These are phyloP conservation scores for Diaporthe eres DNA, from an alignment of 2,329 filamentous ascomycete genomes.

Conservation along the genomic window DNA sequence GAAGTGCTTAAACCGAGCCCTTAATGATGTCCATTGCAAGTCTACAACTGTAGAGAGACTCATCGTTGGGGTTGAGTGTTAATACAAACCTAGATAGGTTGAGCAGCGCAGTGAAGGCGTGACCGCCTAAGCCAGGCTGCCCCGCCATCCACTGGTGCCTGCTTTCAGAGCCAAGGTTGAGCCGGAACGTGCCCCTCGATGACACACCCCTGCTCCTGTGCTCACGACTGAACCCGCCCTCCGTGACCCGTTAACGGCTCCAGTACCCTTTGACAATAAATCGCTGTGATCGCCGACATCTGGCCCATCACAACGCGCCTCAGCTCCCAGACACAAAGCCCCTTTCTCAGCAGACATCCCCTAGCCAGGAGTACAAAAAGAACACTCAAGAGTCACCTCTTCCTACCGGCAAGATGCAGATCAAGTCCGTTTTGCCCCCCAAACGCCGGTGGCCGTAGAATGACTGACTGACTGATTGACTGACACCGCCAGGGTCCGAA, in stretches of 20 bases:
- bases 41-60: background rate
- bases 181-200: slow-evolving; percentile 22
- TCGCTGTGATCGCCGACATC: slow-evolving; percentile 1
- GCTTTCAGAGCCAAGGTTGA: background rate
- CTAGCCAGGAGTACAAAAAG: background rate
- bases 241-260: background rate
- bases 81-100: background rate
- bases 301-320: background rate
- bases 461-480: slow-evolving; percentile 21
- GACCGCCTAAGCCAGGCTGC: background rate
- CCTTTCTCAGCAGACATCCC: background rate
- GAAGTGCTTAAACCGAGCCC: background rate
- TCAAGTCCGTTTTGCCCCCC: slow-evolving; percentile 61
- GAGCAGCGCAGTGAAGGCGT: background rate
- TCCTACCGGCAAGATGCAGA: slow-evolving; percentile 56
- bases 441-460: background rate
- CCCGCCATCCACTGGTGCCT: slow-evolving; percentile 17
- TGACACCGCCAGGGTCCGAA: slow-evolving; percentile 80
- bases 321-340: background rate
- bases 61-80: background rate
- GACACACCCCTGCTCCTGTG: slow-evolving; percentile 10
- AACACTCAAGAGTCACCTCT: background rate
- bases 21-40: background rate
- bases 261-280: slow-evolving; percentile 7
- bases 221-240: slow-evolving; percentile 2